Evolutionary conservation across 208 protist genomes (phyloP).

Genomic region (Porcisia hertigi): DNA sequence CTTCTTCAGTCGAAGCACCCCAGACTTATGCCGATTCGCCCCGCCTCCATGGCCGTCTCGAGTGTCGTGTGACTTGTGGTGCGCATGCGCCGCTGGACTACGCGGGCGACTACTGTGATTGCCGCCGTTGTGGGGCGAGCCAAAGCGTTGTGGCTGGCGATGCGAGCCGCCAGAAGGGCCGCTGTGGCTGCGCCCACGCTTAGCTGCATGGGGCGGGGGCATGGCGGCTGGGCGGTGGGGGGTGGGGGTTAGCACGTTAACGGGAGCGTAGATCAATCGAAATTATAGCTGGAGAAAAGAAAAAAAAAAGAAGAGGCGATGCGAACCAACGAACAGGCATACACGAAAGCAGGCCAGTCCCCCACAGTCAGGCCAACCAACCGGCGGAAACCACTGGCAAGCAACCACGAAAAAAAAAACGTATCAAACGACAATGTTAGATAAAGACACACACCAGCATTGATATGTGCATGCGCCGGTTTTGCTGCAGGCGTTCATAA

Average conservation of each 20-base stretch:
- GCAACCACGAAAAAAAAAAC: conserved; percentile 1
- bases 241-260: background rate
- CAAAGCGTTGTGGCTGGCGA: background rate
- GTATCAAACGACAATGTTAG: background rate
- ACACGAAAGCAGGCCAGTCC: no score
- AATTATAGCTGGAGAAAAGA: background rate
- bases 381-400: background rate
- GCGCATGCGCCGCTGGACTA: background rate
- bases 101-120: background rate
- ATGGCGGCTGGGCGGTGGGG: conserved; percentile 4
- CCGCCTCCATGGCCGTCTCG: background rate
- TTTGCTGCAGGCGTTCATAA: no score
- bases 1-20: conserved; percentile 51
- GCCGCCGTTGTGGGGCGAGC: background rate
- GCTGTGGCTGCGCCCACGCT: conserved; percentile 22
- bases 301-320: background rate
- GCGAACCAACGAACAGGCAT: no score
- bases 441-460: background rate
- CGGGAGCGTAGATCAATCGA: background rate
- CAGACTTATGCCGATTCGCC: conserved; percentile 11
- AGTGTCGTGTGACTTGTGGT: background rate
- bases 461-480: no score
- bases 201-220: conserved; percentile 29
- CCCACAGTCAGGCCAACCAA: background rate
- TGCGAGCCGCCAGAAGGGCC: background rate